Evolutionary conservation across 208 protist species (phyloP), one percentile per base, ranked within the genome.

Genomic region (Leptomonas seymouri): DNA sequence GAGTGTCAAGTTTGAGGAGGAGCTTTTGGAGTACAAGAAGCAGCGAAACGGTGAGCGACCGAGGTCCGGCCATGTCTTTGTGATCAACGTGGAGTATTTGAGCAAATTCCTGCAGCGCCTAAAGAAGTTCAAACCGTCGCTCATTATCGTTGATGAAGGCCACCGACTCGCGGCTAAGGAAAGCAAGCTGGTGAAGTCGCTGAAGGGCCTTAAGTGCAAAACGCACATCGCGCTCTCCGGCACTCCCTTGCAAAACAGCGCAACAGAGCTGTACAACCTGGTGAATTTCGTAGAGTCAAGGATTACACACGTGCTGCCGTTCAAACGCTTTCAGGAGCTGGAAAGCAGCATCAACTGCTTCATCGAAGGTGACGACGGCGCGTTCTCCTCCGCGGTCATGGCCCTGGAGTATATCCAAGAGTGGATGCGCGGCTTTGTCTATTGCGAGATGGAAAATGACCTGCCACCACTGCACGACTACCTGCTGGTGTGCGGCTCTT

Each of bases 201-300:
- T 97, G 20, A 69, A 85, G 15, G 63, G 75, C 15, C 69, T 94
- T 46, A 34, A 60, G 7, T 94, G 87, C 66, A 60, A 55, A 8
- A 53, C 77, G 18, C 89, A 88, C 39, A 71, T 97, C 15, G 87
- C 95, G 18, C 78, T 96, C n/a, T 93, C 89, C 41, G 93, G 91
- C 44, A 97, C 91, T n/a, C 91, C 93, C 28, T 55, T 97, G 64
- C 93, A 97, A 56, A 97, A 96, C 69, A 82, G 91, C 62, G 78
- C 87, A 16, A 81, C 78, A 30, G 90, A 97, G 57, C 74, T 97
- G 18, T 96, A 96, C 64, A 76, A 81, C 6, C 73, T 95, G n/a
- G 81, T 97, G 49, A 76, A 86, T 6, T 97, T 89, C 86, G 80
- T 89, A 49, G 89, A 93, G 45, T 65, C 54, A 14, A 78, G 73